Conservation (phyloP, 176 grass and related monocot species). For the Avena sativa region DNA sequence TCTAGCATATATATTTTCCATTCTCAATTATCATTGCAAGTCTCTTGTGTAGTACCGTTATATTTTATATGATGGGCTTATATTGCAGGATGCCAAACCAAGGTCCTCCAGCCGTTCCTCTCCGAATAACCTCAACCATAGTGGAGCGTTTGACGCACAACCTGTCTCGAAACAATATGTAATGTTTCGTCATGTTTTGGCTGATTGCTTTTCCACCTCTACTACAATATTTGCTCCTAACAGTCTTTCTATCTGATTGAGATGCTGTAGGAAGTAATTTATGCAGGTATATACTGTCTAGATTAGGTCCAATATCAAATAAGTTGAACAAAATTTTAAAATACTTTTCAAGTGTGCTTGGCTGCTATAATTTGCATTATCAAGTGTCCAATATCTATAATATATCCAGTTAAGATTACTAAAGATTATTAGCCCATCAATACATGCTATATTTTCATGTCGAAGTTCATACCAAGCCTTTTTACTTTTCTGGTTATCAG, state of each 20-base stretch:
- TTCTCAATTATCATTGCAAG: background rate
- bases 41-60: constrained; percentile 29
- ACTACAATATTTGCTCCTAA: constrained; percentile 3
- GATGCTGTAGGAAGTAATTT: constrained; percentile 5
- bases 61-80: constrained; percentile 38
- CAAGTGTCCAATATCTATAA: constrained; percentile 11
- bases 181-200: constrained; percentile 45
- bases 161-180: constrained; percentile 59
- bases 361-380: constrained; percentile 24
- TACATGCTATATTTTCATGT: constrained; percentile 28
- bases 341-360: constrained; percentile 16
- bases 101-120: constrained; percentile 35
- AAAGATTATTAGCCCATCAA: background rate
- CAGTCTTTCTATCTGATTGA: constrained; percentile 16
- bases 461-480: constrained; percentile 21
- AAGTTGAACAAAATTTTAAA: constrained; percentile 23
- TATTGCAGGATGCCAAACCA: constrained; percentile 50
- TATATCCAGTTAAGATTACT: constrained; percentile 12
- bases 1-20: constrained; percentile 36
- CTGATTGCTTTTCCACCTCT: constrained; percentile 15
- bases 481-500: constrained; percentile 48
- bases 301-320: constrained; percentile 29
- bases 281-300: background rate
- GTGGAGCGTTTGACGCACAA: constrained; percentile 51
- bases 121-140: constrained; percentile 41